Conservation (phyloP, 768 basidiomycete genomes). For the Cubamyces sp. region DNA sequence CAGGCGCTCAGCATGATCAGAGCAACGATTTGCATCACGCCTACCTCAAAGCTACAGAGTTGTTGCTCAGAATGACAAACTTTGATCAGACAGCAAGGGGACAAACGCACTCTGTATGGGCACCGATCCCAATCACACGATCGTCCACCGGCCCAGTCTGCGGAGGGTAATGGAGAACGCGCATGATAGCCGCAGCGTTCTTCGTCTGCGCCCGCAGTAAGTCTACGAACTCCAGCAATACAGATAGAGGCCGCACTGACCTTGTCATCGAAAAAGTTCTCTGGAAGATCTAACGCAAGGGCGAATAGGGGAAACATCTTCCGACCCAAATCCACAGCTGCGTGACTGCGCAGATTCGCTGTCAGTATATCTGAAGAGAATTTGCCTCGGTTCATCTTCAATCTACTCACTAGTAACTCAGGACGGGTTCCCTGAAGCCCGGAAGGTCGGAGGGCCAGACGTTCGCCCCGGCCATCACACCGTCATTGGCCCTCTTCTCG, state of each 20-base stretch:
- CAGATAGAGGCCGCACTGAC: conserved; percentile 34
- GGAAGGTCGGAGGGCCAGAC: conserved; percentile 74
- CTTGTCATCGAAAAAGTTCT: conserved; percentile 71
- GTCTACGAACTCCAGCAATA: background rate
- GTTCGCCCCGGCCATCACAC: conserved; percentile 72
- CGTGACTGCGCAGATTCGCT: conserved; percentile 46
- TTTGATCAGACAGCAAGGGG: too few species aligned
- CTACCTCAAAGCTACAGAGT: conserved; percentile 47
- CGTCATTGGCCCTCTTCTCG: conserved; percentile 43
- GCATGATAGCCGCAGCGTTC: conserved; percentile 68
- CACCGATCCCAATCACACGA: conserved; percentile 80
- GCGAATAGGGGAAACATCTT: conserved; percentile 72
- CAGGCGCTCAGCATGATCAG: background rate
- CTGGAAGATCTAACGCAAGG: conserved; percentile 61
- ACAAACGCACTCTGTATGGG: conserved; percentile 69
- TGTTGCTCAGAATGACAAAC: too few species aligned
- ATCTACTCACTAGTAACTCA: conserved; percentile 67
- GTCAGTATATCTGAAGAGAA: background rate
- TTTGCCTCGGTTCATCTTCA: conserved; percentile 21
- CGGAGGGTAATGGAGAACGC: conserved; percentile 75
- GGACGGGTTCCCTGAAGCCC: conserved; percentile 59
- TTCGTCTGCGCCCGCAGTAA: conserved; percentile 45
- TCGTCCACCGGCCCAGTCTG: conserved; percentile 64
- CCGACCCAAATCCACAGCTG: conserved; percentile 55
- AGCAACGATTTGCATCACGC: too few species aligned